Conservation (phyloP, 768 basidiomycete species). For the Xerocomellus dryophilus region DNA sequence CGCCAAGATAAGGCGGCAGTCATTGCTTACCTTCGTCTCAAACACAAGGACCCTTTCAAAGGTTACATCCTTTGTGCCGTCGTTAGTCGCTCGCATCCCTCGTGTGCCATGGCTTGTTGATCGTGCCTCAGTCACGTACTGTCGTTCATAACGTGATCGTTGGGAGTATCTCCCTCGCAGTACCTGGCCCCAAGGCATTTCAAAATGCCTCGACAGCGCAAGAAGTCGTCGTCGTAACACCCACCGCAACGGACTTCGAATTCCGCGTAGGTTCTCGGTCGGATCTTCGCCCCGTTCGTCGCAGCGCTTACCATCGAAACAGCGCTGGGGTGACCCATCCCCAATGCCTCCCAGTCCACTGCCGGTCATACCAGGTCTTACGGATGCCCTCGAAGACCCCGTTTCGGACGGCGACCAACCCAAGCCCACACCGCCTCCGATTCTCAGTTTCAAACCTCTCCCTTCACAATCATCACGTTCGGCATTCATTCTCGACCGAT, state of each 20-base stretch:
- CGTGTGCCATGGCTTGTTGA: background rate
- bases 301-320: slow-evolving; percentile 6
- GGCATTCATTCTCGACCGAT: slow-evolving; percentile 80
- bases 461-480: slow-evolving; percentile 71
- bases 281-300: slow-evolving; percentile 8
- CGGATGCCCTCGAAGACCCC: slow-evolving; percentile 11
- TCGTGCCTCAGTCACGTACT: slow-evolving; percentile 47
- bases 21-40: slow-evolving; percentile 72
- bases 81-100: slow-evolving; percentile 42
- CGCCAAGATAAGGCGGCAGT: slow-evolving; percentile 76
- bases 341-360: slow-evolving; percentile 56
- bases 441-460: slow-evolving; percentile 57
- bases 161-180: slow-evolving; percentile 76
- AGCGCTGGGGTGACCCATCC: slow-evolving; percentile 71
- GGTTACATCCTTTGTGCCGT: slow-evolving; percentile 74
- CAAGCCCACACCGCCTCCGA: slow-evolving; percentile 7
- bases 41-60: slow-evolving; percentile 74
- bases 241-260: slow-evolving; percentile 50
- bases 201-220: slow-evolving; percentile 82
- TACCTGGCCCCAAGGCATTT: slow-evolving; percentile 69
- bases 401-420: slow-evolving; percentile 2
- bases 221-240: slow-evolving; percentile 73
- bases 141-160: slow-evolving; percentile 72
- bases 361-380: slow-evolving; percentile 24
- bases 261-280: slow-evolving; percentile 42